Conservation (phyloP, 208 protist species). For the Naegleria fowleri region DNA sequence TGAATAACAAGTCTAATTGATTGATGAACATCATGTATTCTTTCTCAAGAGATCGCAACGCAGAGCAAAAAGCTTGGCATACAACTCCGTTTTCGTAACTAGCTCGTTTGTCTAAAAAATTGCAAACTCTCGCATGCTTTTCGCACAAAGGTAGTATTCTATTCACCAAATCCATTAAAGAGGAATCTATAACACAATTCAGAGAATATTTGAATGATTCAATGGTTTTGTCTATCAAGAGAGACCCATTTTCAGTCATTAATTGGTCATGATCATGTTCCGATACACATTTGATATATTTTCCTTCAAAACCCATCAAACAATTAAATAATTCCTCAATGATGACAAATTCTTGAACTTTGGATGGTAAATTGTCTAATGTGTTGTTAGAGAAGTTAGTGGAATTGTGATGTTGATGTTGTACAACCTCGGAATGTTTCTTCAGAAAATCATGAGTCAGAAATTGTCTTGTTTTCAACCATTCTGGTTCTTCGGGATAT, state of each 20-base stretch:
- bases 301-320: conserved; percentile 12
- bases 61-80: conserved; percentile 37
- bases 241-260: background rate
- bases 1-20: conserved; percentile 39
- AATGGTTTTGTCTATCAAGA: background rate
- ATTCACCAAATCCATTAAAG: background rate
- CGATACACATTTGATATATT: background rate
- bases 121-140: conserved; percentile 29
- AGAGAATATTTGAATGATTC: background rate
- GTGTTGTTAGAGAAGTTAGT: background rate
- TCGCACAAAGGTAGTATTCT: conserved; percentile 40
- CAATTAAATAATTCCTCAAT: conserved; percentile 13
- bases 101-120: conserved; percentile 31
- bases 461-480: background rate
- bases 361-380: background rate
- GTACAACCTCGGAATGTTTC: background rate
- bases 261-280: background rate
- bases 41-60: conserved; percentile 23
- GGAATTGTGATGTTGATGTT: background rate
- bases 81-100: conserved; percentile 43
- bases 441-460: background rate
- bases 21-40: conserved; percentile 42
- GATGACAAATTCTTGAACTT: background rate
- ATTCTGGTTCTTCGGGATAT: background rate
- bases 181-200: background rate